A percentile compares a stretch with the other conserved stretches of the same genome.
phyloP scores from a whole-genome alignment of 208 protist genomes.

The Herpetomonas tarakana region DNA sequence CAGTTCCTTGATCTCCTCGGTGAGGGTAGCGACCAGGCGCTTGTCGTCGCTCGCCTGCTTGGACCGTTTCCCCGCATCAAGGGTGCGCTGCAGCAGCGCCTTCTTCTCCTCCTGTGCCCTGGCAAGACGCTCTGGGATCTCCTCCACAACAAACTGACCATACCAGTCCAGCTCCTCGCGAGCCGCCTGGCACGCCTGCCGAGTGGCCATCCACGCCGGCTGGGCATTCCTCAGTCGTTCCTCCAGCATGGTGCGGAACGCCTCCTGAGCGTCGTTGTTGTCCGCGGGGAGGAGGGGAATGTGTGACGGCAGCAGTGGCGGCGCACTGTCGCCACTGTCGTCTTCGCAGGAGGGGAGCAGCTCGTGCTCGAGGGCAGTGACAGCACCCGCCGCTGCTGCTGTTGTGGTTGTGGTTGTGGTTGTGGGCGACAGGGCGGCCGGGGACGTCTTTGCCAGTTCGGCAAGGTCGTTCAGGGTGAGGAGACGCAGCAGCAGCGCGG shows the following conservation, averaged over 20 bases:
- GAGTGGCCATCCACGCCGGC: slow-evolving; percentile 4
- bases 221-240: not conserved
- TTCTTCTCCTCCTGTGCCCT: slow-evolving; percentile 14
- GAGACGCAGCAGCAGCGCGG: not conserved
- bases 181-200: not conserved
- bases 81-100: slow-evolving; percentile 11
- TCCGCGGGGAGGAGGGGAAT: slow-evolving; percentile 1
- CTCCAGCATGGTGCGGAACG: slow-evolving; percentile 2
- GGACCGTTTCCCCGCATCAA: not conserved
- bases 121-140: slow-evolving; percentile 33
- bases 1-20: slow-evolving; percentile 5
- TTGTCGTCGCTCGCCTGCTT: not conserved
- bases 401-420: too few species aligned
- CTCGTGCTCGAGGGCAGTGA: too few species aligned
- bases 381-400: too few species aligned
- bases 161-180: slow-evolving; percentile 50
- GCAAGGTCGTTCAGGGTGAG: not conserved
- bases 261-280: not conserved
- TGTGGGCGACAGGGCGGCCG: too few species aligned
- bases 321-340: too few species aligned
- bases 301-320: not conserved
- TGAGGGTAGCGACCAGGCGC: slow-evolving; percentile 7
- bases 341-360: too few species aligned
- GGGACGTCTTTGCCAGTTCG: not conserved
- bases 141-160: slow-evolving; percentile 39